These are phyloP conservation scores for Candida gorgasii DNA, from an alignment of 805 yeast genomes.

Conservation along the genomic window DNA sequence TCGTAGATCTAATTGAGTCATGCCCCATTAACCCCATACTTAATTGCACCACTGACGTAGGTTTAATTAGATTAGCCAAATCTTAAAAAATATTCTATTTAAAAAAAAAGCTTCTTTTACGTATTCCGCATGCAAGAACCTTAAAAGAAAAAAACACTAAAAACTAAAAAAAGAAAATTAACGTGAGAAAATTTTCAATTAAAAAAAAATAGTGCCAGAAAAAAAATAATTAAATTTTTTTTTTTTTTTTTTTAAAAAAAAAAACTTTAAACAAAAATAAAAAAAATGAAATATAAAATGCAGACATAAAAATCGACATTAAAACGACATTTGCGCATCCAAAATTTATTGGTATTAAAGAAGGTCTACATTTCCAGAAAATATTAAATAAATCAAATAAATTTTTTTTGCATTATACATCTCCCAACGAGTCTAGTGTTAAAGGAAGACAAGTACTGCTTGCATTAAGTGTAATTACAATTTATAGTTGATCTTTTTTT, in stretches of 20 bases:
- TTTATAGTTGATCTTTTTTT: slow-evolving; percentile 4
- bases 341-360: slow-evolving; percentile 1
- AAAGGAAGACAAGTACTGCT: slow-evolving; percentile 1
- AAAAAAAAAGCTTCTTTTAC: neutral
- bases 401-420: slow-evolving; percentile 1
- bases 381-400: slow-evolving; percentile 2
- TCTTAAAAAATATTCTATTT: neutral
- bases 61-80: neutral
- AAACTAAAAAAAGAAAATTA: too few species aligned
- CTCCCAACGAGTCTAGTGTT: neutral
- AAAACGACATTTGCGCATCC: slow-evolving; percentile 1
- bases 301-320: slow-evolving; percentile 3
- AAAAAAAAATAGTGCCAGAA: neutral
- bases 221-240: neutral
- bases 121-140: neutral
- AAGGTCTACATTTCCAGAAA: slow-evolving; percentile 4
- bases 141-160: neutral
- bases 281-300: neutral
- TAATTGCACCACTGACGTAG: neutral
- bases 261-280: slow-evolving; percentile 2
- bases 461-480: neutral
- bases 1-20: too few species aligned
- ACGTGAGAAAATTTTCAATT: neutral
- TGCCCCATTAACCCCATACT: too few species aligned
- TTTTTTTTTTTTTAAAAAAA: neutral